Percentiles rank a stretch among this genome's conserved stretches.
Evolutionary conservation across 2,329 filamentous ascomycete genomes (phyloP).

Genomic region (Sarocladiaceae sp.): DNA sequence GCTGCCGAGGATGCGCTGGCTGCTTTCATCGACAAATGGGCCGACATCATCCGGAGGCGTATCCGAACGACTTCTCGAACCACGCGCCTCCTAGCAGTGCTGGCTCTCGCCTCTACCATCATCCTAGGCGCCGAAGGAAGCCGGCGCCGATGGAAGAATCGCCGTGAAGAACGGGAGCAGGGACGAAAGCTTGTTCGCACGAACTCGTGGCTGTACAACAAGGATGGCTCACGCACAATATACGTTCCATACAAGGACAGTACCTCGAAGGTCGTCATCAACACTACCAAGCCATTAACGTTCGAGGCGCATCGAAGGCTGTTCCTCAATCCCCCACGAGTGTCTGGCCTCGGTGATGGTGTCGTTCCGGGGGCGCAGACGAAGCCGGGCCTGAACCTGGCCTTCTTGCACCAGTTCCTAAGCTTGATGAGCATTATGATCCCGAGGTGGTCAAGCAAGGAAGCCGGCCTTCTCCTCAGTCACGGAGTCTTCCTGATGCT

Average conservation of each 20-base stretch:
- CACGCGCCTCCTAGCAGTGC: conserved; percentile 69
- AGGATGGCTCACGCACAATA: conserved; percentile 91
- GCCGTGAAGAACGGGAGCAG: conserved; percentile 74
- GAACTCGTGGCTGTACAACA: conserved; percentile 89
- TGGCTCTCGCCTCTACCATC: conserved; percentile 73
- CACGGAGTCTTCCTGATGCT: conserved; percentile 88
- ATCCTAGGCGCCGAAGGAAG: conserved; percentile 74
- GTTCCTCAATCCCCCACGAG: conserved; percentile 85
- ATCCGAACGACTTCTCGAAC: conserved; percentile 64
- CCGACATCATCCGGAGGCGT: conserved; percentile 44
- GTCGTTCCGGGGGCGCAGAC: conserved; percentile 82
- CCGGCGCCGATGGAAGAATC: conserved; percentile 70
- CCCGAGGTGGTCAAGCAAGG: conserved; percentile 91
- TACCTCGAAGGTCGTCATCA: conserved; percentile 87
- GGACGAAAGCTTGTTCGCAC: conserved; percentile 77
- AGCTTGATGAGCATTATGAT: conserved; percentile 98
- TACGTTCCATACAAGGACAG: conserved; percentile 89
- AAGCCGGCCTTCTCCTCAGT: conserved; percentile 83
- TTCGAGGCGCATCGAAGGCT: conserved; percentile 94
- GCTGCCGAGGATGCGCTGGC: conserved; percentile 64
- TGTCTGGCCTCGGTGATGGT: conserved; percentile 70
- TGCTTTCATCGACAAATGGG: conserved; percentile 58
- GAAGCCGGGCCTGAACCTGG: conserved; percentile 90
- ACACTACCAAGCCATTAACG: conserved; percentile 84
- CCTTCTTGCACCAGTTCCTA: conserved; percentile 94